Conservation (phyloP, 768 basidiomycete species). For the Rhodotorula toruloides region DNA sequence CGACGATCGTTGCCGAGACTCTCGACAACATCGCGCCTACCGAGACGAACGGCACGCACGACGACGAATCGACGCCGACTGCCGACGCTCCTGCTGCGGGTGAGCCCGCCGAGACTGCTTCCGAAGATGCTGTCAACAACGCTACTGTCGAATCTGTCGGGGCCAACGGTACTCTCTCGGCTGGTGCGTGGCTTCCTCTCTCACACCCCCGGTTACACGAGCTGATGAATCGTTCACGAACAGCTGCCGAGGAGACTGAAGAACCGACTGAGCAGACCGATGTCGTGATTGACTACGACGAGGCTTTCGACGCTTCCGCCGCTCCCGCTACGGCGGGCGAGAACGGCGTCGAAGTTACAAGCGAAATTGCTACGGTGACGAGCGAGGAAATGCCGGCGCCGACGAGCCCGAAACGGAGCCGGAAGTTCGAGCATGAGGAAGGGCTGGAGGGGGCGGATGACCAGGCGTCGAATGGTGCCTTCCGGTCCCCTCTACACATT, state of each 20-base stretch:
- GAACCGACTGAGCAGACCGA: conserved; percentile 19
- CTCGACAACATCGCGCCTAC: neutral
- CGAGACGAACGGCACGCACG: neutral
- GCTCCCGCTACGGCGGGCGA: neutral
- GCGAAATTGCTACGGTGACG: too few species aligned
- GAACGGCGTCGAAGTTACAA: neutral
- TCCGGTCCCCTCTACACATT: neutral
- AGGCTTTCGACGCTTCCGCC: conserved; percentile 17
- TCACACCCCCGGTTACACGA: neutral
- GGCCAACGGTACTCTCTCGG: neutral
- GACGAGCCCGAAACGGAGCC: conserved; percentile 23
- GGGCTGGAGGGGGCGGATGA: neutral
- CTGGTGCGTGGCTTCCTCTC: neutral
- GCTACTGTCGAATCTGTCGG: neutral
- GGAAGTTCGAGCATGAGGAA: neutral
- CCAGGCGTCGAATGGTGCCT: neutral
- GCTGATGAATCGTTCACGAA: neutral
- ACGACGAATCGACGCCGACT: neutral
- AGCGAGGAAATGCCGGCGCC: neutral
- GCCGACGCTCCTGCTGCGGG: neutral
- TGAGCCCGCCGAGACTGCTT: neutral
- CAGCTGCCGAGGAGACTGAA: neutral
- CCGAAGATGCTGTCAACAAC: neutral
- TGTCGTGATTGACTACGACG: conserved; percentile 39
- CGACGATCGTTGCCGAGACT: too few species aligned